Evolutionary conservation across 2,329 filamentous ascomycete genomes (phyloP), one percentile per base, ranked within the genome.

Genomic region (Aphanocladium album): DNA sequence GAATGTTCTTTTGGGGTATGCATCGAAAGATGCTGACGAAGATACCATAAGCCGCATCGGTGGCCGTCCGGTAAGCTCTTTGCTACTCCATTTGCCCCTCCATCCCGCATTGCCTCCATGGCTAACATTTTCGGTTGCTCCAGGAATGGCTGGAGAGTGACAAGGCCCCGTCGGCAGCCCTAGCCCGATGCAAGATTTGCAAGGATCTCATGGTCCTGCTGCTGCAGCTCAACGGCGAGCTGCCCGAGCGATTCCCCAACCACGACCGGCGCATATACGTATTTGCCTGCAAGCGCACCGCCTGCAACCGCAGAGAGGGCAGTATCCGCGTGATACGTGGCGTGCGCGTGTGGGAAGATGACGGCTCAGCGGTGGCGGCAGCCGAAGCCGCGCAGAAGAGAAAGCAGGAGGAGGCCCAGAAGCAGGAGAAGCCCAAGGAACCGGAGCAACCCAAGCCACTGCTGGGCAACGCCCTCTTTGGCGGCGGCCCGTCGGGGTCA

Each of bases 241-340:
- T 98, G 3, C 93, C 92, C 16, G 89, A 93, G 60, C 83, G 86
- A 53, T 97, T 96, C 69, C 89, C 92, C 1, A 86, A 88, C 60
- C 91, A 98, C 74, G 91, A 97, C 69, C 83, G 95, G 66, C 85
- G 93, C 63, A 73, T 99, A 19, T 98, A 97, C 70, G 80, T 99
- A 14, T 92, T 96, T 73, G 84, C 84, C 19, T 99, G 95, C 74
- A 83, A 86, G 62, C 83, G 85, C 65, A 90, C 90, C 72, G 79
- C 85, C 12, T 99, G 95, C 71, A 85, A 90, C 68, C 83, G 93
- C 64, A 93, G 91, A 69, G 83, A 88, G 21, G 95, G 95, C 1
- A 93, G 89, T 71, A 82, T 97, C 61, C 84, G 93, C 30, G 89
- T 83, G 1, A 71, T 96, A 45, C 81, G 93, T 62, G 89, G 87